phyloP scores from a whole-genome alignment of 306 rosid species.

The Senna siamea region DNA sequence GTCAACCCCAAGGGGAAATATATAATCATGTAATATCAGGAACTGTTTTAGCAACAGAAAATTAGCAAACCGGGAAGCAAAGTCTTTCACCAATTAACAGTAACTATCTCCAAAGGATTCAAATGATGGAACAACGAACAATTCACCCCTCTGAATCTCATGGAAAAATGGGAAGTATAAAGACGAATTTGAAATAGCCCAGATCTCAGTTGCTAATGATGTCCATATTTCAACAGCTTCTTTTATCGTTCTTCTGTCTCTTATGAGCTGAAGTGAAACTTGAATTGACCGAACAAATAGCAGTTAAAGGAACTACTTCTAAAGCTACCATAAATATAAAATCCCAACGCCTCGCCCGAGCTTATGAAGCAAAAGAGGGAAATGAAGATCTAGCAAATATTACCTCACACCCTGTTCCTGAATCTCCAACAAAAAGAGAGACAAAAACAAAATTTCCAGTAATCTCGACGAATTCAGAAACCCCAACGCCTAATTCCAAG shows the following conservation, averaged over 20 bases:
- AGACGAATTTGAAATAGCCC: constrained; percentile 21
- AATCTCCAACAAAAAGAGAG: constrained; percentile 39
- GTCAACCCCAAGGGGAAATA: not conserved
- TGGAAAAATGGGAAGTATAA: not conserved
- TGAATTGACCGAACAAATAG: constrained; percentile 30
- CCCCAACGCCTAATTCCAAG: constrained; percentile 40
- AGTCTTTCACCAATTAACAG: constrained; percentile 6
- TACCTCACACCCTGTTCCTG: constrained; percentile 65
- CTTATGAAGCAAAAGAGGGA: constrained; percentile 14
- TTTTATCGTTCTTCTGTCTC: not conserved
- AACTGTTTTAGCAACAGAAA: constrained; percentile 10
- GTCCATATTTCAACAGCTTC: not conserved
- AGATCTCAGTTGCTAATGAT: constrained; percentile 47
- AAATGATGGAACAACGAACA: constrained; percentile 22
- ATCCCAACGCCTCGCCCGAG: constrained; percentile 35
- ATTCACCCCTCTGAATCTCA: constrained; percentile 9
- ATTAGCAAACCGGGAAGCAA: constrained; percentile 17
- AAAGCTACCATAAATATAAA: constrained; percentile 18
- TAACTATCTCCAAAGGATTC: constrained; percentile 4
- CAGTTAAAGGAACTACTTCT: constrained; percentile 36
- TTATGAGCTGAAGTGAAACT: constrained; percentile 28
- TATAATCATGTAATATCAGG: constrained; percentile 14
- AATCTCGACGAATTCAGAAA: constrained; percentile 67
- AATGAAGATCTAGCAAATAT: constrained; percentile 54
- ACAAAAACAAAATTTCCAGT: constrained; percentile 12